These are phyloP conservation scores for Bullera alba DNA, from an alignment of 768 basidiomycete genomes.

Conservation along the genomic window DNA sequence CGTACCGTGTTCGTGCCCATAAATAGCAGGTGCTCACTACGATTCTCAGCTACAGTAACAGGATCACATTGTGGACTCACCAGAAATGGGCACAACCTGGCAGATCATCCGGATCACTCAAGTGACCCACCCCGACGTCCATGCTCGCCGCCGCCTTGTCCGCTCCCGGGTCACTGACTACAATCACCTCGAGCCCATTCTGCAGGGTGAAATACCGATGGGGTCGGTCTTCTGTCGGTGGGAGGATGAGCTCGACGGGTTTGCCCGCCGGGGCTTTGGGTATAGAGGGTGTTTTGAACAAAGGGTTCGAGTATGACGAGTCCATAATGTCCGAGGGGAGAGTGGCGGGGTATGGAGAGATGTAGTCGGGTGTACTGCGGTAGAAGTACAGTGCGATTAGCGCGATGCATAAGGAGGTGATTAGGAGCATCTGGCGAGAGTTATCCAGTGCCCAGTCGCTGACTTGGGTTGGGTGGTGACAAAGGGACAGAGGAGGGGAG, in stretches of 20 bases:
- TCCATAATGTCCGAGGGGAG: not conserved
- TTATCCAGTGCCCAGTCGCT: too few relatives aligned
- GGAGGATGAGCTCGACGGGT: slow-evolving; percentile 34
- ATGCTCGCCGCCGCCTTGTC: slow-evolving; percentile 94
- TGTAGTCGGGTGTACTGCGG: not conserved
- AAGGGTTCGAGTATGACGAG: slow-evolving; percentile 1
- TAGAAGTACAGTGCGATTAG: not conserved
- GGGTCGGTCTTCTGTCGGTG: slow-evolving; percentile 40
- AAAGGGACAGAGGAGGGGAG: too few relatives aligned
- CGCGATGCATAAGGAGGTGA: not conserved
- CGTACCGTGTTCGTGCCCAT: slow-evolving; percentile 63
- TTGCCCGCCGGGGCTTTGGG: slow-evolving; percentile 26
- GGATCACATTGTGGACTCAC: slow-evolving; percentile 15
- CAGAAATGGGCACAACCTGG: slow-evolving; percentile 48
- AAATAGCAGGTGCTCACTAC: slow-evolving; percentile 83
- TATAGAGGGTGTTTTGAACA: slow-evolving; percentile 31
- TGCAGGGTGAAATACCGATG: slow-evolving; percentile 65
- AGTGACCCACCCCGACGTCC: slow-evolving; percentile 88
- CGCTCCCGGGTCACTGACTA: slow-evolving; percentile 74
- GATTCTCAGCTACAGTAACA: not conserved
- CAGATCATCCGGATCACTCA: slow-evolving; percentile 70
- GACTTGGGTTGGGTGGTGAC: too few relatives aligned
- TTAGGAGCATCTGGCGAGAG: too few relatives aligned
- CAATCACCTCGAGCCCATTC: slow-evolving; percentile 78
- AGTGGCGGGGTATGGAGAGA: not conserved